Conservation (phyloP, 78 protist genomes). For the Cyanophora paradoxa region DNA sequence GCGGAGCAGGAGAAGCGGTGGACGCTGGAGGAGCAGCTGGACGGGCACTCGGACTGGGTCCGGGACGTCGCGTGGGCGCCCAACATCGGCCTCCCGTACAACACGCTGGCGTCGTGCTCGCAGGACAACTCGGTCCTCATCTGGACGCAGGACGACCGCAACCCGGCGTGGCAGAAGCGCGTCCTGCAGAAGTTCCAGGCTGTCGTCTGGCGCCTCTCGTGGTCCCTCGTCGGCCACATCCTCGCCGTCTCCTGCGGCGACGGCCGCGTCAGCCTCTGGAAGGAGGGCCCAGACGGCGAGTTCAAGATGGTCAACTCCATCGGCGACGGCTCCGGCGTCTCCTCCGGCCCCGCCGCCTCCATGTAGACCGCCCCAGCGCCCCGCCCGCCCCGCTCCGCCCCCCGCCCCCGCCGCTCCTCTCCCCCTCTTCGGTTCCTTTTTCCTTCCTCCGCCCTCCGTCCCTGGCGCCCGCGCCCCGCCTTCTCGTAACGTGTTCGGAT, state of each 20-base stretch:
- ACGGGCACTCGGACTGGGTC: slow-evolving; percentile 92
- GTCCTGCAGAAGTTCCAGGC: slow-evolving; percentile 34
- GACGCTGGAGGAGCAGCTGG: background rate
- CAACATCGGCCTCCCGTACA: slow-evolving; percentile 37
- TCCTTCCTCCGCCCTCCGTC: too few species aligned
- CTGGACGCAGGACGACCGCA: slow-evolving; percentile 51
- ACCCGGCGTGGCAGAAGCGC: background rate
- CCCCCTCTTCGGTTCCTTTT: too few species aligned
- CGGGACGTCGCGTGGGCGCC: slow-evolving; percentile 97
- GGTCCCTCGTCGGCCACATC: slow-evolving; percentile 76
- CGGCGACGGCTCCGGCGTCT: too few species aligned
- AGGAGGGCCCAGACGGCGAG: slow-evolving; percentile 27
- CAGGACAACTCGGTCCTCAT: slow-evolving; percentile 71
- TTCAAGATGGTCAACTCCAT: slow-evolving; percentile 2
- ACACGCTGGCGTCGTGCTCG: background rate
- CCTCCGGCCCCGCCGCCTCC: too few species aligned
- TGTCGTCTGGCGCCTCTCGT: slow-evolving; percentile 78
- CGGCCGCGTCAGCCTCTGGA: slow-evolving; percentile 50
- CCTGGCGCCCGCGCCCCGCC: too few species aligned
- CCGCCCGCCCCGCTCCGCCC: too few species aligned
- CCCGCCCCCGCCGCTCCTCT: too few species aligned
- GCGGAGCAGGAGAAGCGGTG: background rate
- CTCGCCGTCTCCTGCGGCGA: slow-evolving; percentile 81
- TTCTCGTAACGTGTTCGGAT: too few species aligned
- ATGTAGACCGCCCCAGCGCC: too few species aligned